Base-by-base conservation (phyloP, 78 protist genomes). In the Reticulomyxa filosa region DNA sequence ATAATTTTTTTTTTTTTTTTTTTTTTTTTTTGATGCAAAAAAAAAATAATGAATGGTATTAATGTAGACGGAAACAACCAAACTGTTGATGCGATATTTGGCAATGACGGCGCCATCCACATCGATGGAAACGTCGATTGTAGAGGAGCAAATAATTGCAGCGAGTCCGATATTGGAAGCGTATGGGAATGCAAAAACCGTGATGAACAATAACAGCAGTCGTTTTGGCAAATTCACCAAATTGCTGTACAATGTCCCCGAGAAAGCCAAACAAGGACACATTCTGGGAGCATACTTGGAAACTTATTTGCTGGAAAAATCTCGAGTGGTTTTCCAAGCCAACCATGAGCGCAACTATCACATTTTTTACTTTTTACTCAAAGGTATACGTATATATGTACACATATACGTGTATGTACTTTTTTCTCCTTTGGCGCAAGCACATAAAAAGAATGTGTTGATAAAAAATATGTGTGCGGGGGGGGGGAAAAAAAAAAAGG, bases 171-270 rank as follows among this genome's bases (percentile, higher is more conserved):
- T 89, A 26, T 68, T 89, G 37, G 96, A 89, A 63, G 86, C 93
- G 30, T 89, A 86, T 39, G 96, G 96, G n/a, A 89, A 89, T 62
- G 92, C 96, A 48, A 82, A 78, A 70, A 89, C 93, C 13, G 37
- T 71, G 10, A 65, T 76, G 64, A 86, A 86, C 78, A 63, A 83
- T 71, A 86, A 86, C 71, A 78, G 86, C 3, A 68, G 81, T 2
- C 86, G 96, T 48, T 90, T 86, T 29, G 83, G 79, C 10, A 75
- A 75, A 33, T 59, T 55, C 7, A n/a, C n/a, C n/a, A n/a, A n/a
- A n/a, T n/a, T n/a, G n/a, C n/a, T n/a, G n/a, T n/a, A n/a, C n/a
- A n/a, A n/a, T n/a, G n/a, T n/a, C n/a, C n/a, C n/a, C n/a, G n/a
- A n/a, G n/a, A n/a, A n/a, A n/a, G n/a, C n/a, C n/a, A n/a, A n/a